Base-by-base conservation (phyloP, 2,329 filamentous ascomycete species). In the Pyrenochaeta sp. region DNA sequence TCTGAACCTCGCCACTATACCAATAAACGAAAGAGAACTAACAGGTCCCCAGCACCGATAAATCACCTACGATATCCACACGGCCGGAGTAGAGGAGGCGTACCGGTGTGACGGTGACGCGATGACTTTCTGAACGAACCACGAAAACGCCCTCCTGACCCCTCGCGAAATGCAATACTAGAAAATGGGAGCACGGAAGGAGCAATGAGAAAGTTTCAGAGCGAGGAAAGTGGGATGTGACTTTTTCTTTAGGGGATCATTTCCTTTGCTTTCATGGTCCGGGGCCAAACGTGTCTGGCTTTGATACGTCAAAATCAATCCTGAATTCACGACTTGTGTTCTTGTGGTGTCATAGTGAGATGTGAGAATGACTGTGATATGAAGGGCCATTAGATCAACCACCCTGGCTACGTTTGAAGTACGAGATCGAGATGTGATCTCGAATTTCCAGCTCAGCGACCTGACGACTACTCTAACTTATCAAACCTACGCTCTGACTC, bases 31-130 rank as follows among this genome's bases (percentile, higher is more conserved):
- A 21, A 21, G 10, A 3, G 18, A 29, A 20, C 57, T 65, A 36
- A 67, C 49, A 26, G 9, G 23, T 1, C 8, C n/a, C 7, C 32
- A 69, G 65, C 66, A 69, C 63, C 66, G 66, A 61, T 69, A 68
- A 65, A 65, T 53, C 47, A 42, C 47, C 44, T 37, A 56, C 53
- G 41, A 56, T 36, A 37, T 46, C 44, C 47, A 51, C n/a, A 57
- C 37, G 58, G 49, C 54, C 50, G 56, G 59, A 61, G 55, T 53
- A 58, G 59, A 50, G 46, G 48, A 53, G 60, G 63, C 60, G 62
- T 53, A 55, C 61, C 35, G 57, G 54, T 57, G 52, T 55, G 48
- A 55, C 50, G 49, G 52, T 55, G 48, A 55, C 50, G 49, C 57
- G 54, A 65, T 57, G 62, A 67, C 52, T 55, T 57, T 56, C 51